A percentile compares a stretch with the other conserved stretches of the same genome.
phyloP scores from a whole-genome alignment of 371 early-diverging fungal genomes.

The Globomyces sp. region DNA sequence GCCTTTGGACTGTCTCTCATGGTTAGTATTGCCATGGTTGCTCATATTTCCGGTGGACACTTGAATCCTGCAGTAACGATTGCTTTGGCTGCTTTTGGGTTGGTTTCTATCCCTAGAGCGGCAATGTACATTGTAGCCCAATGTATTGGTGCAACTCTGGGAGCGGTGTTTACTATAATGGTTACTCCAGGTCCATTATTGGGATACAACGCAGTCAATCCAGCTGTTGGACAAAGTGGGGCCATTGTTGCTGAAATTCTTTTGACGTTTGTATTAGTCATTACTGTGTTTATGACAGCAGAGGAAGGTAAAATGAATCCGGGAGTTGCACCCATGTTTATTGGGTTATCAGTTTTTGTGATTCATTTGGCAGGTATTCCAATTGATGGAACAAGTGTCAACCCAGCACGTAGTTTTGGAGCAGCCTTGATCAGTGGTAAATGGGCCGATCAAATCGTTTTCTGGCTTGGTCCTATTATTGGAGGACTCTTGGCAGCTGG shows the following conservation, averaged over 20 bases:
- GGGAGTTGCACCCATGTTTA: constrained; percentile 50
- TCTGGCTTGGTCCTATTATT: constrained; percentile 52
- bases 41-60: constrained; percentile 56
- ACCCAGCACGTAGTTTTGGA: constrained; percentile 63
- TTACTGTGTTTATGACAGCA: constrained; percentile 46
- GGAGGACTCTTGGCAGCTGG: constrained; percentile 41
- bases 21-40: constrained; percentile 45
- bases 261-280: constrained; percentile 48
- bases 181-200: constrained; percentile 13
- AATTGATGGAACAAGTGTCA: constrained; percentile 55
- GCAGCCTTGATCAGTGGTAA: constrained; percentile 52
- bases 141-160: constrained; percentile 54
- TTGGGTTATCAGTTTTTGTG: constrained; percentile 52
- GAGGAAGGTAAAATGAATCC: constrained; percentile 47
- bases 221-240: constrained; percentile 30
- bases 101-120: constrained; percentile 44
- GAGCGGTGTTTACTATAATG: constrained; percentile 40
- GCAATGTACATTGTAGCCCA: constrained; percentile 52
- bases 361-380: constrained; percentile 49
- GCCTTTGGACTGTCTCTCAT: constrained; percentile 49
- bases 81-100: constrained; percentile 42
- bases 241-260: constrained; percentile 56
- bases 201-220: constrained; percentile 31
- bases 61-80: constrained; percentile 61
- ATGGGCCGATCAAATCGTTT: constrained; percentile 57